Conservation (phyloP, 2,329 filamentous ascomycete species). For the Penicillium sumatraense region DNA sequence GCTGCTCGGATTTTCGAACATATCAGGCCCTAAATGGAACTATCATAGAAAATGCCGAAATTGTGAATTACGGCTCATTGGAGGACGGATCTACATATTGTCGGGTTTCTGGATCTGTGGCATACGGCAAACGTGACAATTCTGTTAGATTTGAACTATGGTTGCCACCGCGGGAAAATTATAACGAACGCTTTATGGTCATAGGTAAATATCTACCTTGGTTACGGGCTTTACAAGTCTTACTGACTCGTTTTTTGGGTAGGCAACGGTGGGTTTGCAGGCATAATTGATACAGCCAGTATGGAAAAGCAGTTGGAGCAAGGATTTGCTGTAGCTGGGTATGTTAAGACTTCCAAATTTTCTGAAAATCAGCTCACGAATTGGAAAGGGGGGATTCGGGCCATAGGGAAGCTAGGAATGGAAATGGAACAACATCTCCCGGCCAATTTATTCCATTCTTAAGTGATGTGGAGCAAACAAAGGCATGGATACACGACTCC, state of each 20-base stretch:
- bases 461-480: neutral
- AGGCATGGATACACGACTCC: constrained; percentile 45
- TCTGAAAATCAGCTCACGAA: neutral
- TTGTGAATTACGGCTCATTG: neutral
- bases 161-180: neutral
- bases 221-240: no score
- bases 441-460: constrained; percentile 9
- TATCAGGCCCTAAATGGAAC: neutral
- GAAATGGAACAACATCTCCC: constrained; percentile 3
- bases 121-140: neutral
- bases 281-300: constrained; percentile 5
- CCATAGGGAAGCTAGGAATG: constrained; percentile 6
- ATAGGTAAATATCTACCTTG: neutral
- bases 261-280: constrained; percentile 14
- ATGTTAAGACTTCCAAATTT: neutral
- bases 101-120: neutral
- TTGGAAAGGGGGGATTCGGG: neutral
- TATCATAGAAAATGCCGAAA: neutral
- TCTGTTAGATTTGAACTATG: neutral
- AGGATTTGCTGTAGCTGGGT: constrained; percentile 8
- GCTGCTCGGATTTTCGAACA: neutral
- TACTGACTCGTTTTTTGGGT: neutral
- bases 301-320: constrained; percentile 9
- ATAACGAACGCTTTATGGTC: constrained; percentile 8
- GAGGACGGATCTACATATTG: neutral